A percentile compares a stretch with the other conserved stretches of the same genome.
Evolutionary conservation across 768 basidiomycete species (phyloP).

Genomic region (Phlebiopsis gigantea): DNA sequence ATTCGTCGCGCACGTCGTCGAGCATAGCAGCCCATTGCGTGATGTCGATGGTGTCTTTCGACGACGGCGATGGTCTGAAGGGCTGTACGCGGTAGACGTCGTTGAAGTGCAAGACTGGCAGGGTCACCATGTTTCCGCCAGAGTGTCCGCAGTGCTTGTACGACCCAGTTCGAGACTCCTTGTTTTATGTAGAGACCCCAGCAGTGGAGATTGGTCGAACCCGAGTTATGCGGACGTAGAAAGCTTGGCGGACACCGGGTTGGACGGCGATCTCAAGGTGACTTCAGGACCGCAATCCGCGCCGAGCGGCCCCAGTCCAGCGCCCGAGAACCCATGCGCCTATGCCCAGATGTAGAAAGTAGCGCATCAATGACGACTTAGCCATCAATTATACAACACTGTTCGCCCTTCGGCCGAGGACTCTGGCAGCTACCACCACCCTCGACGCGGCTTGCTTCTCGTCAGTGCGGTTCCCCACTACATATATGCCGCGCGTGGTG

Average conservation of each 20-base stretch:
- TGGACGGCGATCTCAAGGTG: neutral
- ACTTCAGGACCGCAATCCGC: neutral
- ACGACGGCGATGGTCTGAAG: conserved; percentile 55
- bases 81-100: conserved; percentile 79
- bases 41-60: conserved; percentile 71
- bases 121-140: conserved; percentile 25
- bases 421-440: neutral
- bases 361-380: conserved; percentile 1
- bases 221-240: neutral
- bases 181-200: neutral
- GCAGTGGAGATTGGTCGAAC: neutral
- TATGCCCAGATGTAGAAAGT: neutral
- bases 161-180: no score
- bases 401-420: neutral
- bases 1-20: conserved; percentile 52
- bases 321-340: neutral
- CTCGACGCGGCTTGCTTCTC: neutral
- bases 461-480: neutral
- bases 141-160: neutral
- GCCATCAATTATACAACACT: neutral
- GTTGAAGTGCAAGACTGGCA: conserved; percentile 66
- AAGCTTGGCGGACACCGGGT: neutral
- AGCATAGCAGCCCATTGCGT: conserved; percentile 79
- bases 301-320: neutral
- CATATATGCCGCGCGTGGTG: neutral